phyloP scores from a whole-genome alignment of 2,329 filamentous ascomycete species.

The Sporothrix inflata region DNA sequence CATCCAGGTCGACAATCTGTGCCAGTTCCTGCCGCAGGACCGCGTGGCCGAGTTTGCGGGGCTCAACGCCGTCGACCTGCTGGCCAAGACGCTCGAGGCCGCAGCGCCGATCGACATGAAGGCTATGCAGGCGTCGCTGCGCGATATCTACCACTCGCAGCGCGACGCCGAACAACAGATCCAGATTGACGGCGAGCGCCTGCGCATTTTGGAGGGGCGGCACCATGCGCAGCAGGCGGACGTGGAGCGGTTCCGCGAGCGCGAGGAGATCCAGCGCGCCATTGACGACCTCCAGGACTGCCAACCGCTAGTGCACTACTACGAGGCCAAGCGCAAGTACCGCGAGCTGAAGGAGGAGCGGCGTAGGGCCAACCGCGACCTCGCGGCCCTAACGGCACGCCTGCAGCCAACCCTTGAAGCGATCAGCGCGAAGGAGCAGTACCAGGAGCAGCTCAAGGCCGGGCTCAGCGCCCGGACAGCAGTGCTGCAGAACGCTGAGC shows the following conservation, averaged over 20 bases:
- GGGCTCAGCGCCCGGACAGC: conserved; percentile 59
- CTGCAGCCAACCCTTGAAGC: conserved; percentile 69
- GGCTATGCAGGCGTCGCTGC: conserved; percentile 75
- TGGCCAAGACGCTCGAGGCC: conserved; percentile 85
- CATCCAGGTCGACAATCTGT: conserved; percentile 97
- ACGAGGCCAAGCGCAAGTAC: conserved; percentile 53
- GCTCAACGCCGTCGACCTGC: conserved; percentile 76
- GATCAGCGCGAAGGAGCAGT: conserved; percentile 70
- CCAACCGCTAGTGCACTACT: conserved; percentile 68
- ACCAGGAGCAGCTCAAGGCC: conserved; percentile 60
- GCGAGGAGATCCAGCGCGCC: conserved; percentile 67
- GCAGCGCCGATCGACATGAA: conserved; percentile 83
- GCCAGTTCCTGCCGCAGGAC: conserved; percentile 95
- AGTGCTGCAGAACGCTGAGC: conserved; percentile 58
- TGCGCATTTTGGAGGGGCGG: conserved; percentile 70
- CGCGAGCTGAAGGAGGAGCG: conserved; percentile 58
- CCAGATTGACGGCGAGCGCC: conserved; percentile 61
- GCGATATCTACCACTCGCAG: conserved; percentile 68
- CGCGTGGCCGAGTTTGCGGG: conserved; percentile 92
- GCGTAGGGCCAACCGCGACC: conserved; percentile 58
- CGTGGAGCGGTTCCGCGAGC: conserved; percentile 79
- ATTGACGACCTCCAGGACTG: conserved; percentile 67
- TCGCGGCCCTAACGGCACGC: conserved; percentile 61
- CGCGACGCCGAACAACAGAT: conserved; percentile 64
- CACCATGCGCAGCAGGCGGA: conserved; percentile 77